Base-by-base conservation (phyloP, 495 filamentous ascomycete species). In the Thermothielavioides terrestris region DNA sequence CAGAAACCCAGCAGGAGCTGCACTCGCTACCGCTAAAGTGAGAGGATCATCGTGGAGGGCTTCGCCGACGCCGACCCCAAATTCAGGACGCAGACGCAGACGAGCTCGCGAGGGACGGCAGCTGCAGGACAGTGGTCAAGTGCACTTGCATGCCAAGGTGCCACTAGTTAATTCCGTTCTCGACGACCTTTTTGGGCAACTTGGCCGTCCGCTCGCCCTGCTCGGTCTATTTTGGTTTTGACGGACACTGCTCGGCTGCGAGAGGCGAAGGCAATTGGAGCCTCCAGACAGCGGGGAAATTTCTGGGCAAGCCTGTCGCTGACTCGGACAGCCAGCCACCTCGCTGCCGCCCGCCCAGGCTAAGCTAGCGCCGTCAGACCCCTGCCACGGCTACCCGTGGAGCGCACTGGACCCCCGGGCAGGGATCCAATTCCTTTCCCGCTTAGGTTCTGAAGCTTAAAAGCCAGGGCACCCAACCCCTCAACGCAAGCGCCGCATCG, bases 301-400 rank as follows among this genome's bases (percentile, higher is more conserved):
- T 51, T n/a, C n/a, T n/a, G n/a, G 36, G 11, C 42, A 38, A 17
- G 20, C 44, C 42, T n/a, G 28, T 46, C 41, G 45, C 54, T 62
- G 60, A 60, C 60, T 62, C 57, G 54, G 50, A 53, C 43, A 53
- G 21, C 59, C 51, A 54, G 38, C 54, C 54, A 53, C 59, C 57
- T 42, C 39, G 46, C 52, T 62, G 49, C 59, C 59, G 53, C 57
- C 59, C 42, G 51, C 53, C 50, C 50, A 52, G 35, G 37, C 49
- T 53, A 45, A 51, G 45, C 50, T 53, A 41, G 43, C 42, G 21
- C 51, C 43, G 56, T 55, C 56, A 50, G 42, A 61, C 41, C 48
- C 54, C 45, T 47, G 50, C 41, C 48, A 41, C 37, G 27, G 37
- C 28, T n/a, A n/a, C n/a, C n/a, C n/a, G n/a, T n/a, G n/a, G n/a